Evolutionary conservation across 2,329 filamentous ascomycete genomes (phyloP).

Genomic region (Epichloe elymi): DNA sequence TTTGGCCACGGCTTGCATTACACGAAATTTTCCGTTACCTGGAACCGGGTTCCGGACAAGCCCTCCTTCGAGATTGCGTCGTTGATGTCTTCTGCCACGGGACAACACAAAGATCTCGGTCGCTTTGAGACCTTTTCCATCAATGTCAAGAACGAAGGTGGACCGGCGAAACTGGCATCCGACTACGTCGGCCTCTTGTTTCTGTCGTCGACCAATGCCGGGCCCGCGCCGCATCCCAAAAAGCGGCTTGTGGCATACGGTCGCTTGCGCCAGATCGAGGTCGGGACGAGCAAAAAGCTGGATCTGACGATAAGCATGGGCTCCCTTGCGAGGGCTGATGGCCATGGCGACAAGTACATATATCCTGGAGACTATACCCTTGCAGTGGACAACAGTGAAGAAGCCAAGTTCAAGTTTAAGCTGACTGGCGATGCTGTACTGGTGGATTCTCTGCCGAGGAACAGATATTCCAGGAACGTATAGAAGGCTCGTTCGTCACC

Average conservation of each 20-base stretch:
- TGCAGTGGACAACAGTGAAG: conserved; percentile 5
- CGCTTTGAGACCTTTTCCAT: background rate
- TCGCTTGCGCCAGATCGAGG: conserved; percentile 5
- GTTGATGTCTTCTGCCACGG: background rate
- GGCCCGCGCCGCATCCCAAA: conserved; percentile 6
- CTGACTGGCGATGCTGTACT: background rate
- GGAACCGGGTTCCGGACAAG: conserved; percentile 1
- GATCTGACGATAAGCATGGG: conserved; percentile 5
- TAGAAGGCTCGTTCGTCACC: background rate
- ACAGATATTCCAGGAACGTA: background rate
- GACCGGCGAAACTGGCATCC: conserved; percentile 1
- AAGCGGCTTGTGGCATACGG: conserved; percentile 9
- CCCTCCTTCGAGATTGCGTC: background rate
- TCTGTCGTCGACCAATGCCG: conserved; percentile 7
- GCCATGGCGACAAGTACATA: conserved; percentile 7
- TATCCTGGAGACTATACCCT: conserved; percentile 8
- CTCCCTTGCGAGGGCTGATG: conserved; percentile 7
- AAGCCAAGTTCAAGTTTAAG: conserved; percentile 2
- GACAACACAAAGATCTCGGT: background rate
- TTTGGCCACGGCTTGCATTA: conserved; percentile 47
- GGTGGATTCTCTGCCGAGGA: background rate
- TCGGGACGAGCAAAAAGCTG: conserved; percentile 5
- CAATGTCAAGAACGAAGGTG: background rate
- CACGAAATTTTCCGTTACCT: conserved; percentile 31
- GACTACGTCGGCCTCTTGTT: conserved; percentile 10